phyloP scores from a whole-genome alignment of 257 asterid genomes.

The Eucommia ulmoides region DNA sequence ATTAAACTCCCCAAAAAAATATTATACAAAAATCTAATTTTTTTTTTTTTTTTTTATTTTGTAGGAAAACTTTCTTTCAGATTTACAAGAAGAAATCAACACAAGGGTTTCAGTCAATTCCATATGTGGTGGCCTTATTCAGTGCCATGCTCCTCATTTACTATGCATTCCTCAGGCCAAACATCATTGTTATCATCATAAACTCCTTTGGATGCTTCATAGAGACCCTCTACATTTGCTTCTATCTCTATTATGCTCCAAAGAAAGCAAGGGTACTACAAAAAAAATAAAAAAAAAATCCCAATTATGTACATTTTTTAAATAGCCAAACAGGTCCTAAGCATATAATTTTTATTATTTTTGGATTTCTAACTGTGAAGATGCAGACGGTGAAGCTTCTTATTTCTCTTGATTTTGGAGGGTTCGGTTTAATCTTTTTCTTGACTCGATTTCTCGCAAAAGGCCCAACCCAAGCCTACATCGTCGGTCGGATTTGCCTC shows the following conservation, averaged over 20 bases:
- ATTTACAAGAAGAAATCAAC: constrained; percentile 54
- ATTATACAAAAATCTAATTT: neutral
- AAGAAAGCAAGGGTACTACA: constrained; percentile 26
- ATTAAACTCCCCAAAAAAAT: too few species aligned
- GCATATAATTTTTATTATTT: neutral
- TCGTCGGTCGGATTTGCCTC: constrained; percentile 63
- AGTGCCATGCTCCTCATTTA: constrained; percentile 64
- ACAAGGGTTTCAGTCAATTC: constrained; percentile 47
- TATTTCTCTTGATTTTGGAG: constrained; percentile 19
- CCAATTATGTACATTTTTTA: neutral
- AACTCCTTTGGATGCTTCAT: constrained; percentile 49
- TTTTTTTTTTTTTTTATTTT: neutral
- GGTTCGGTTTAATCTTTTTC: constrained; percentile 30
- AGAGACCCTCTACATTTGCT: constrained; percentile 35
- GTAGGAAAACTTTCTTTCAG: constrained; percentile 46
- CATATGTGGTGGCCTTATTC: constrained; percentile 45
- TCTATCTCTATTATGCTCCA: constrained; percentile 41
- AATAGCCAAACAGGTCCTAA: neutral
- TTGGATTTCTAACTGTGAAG: too few species aligned
- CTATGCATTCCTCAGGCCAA: constrained; percentile 49
- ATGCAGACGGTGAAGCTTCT: constrained; percentile 33
- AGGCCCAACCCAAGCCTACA: constrained; percentile 18
- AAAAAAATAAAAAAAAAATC: too few species aligned
- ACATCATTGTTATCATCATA: constrained; percentile 51
- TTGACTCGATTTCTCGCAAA: constrained; percentile 28